These are phyloP conservation scores for Rhododendron simsii DNA, from an alignment of 148 eudicot species.

Conservation along the genomic window DNA sequence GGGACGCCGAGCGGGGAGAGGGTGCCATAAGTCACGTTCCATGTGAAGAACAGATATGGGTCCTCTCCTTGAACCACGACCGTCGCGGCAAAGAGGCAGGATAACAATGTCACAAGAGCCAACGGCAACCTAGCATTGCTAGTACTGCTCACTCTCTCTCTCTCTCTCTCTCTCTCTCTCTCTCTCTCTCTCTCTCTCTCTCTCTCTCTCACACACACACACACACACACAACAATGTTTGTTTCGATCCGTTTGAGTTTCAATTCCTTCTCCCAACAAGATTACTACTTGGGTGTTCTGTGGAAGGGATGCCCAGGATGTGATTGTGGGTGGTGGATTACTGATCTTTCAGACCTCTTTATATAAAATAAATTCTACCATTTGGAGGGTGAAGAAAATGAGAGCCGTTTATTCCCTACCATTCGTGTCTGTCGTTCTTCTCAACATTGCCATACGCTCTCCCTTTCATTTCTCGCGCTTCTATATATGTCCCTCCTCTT, in stretches of 20 bases:
- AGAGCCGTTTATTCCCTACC: not conserved
- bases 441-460: not conserved
- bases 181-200: not conserved
- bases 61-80: conserved; percentile 46
- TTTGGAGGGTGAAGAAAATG: not conserved
- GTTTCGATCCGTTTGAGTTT: not conserved
- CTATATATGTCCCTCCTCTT: not conserved
- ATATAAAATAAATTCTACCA: not conserved
- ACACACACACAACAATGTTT: not conserved
- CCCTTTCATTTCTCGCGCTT: not conserved
- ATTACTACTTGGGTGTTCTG: not conserved
- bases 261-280: not conserved
- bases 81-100: conserved; percentile 31
- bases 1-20: conserved; percentile 60
- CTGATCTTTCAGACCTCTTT: not conserved
- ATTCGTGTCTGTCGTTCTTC: not conserved
- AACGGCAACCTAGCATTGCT: not conserved
- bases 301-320: not conserved
- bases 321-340: not conserved
- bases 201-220: too few relatives aligned
- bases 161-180: not conserved
- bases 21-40: conserved; percentile 56
- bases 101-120: conserved; percentile 15
- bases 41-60: conserved; percentile 46
- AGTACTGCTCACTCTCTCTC: not conserved